These are phyloP conservation scores for Vigna angularis DNA, from an alignment of 306 rosid species.

Conservation along the genomic window DNA sequence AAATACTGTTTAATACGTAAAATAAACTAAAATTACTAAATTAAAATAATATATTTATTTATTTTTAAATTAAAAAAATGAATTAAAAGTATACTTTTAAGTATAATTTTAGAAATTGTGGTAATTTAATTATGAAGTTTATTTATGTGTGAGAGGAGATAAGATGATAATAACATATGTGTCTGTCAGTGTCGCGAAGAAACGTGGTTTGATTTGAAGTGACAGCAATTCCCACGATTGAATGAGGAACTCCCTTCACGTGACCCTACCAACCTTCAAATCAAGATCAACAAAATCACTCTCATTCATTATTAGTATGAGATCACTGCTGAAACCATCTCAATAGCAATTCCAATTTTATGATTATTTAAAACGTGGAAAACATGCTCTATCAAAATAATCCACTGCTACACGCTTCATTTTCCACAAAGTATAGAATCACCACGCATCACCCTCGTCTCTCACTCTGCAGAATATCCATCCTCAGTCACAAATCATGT, in stretches of 20 bases:
- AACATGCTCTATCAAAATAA: neutral
- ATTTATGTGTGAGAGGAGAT: too few relatives aligned
- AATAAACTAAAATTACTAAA: too few relatives aligned
- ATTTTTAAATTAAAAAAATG: too few relatives aligned
- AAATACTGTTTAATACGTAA: too few relatives aligned
- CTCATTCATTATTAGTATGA: neutral
- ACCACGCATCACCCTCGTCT: neutral
- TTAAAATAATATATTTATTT: too few relatives aligned
- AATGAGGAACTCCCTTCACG: neutral
- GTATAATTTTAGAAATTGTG: too few relatives aligned
- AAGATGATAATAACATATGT: too few relatives aligned
- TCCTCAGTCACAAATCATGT: neutral
- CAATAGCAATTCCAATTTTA: too few relatives aligned
- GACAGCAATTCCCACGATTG: neutral
- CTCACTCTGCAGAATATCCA: neutral
- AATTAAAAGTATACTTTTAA: too few relatives aligned
- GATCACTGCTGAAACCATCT: neutral
- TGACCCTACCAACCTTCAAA: neutral
- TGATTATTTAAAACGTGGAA: neutral
- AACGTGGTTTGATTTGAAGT: neutral
- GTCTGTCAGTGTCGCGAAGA: too few relatives aligned
- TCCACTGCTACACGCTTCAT: neutral
- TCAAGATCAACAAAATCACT: conserved; percentile 5
- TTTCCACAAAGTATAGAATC: neutral
- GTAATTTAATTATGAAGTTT: too few relatives aligned